Conservation (phyloP, 2,329 filamentous ascomycete genomes). For the Sclerotinia glacialis region DNA sequence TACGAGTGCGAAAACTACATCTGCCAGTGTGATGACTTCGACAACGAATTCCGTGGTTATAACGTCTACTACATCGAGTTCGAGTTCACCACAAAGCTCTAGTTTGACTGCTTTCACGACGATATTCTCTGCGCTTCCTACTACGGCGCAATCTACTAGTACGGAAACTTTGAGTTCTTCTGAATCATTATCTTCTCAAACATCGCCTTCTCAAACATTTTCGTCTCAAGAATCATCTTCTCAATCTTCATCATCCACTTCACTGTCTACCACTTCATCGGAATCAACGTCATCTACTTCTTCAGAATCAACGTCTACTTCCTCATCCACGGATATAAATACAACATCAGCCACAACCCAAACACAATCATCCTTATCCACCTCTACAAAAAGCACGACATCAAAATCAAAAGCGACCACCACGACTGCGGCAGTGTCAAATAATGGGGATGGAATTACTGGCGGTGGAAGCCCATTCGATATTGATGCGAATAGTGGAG, state of each 20-base stretch:
- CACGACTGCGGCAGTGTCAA: background rate
- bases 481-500: conserved; percentile 16
- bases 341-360: background rate
- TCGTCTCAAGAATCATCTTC: background rate
- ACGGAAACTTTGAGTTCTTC: background rate
- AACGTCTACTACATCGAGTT: background rate
- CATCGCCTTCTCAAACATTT: background rate
- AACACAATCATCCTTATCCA: background rate
- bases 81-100: background rate
- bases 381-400: background rate
- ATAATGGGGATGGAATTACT: conserved; percentile 8
- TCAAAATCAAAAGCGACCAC: background rate
- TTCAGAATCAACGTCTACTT: background rate
- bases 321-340: background rate
- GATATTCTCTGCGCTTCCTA: background rate
- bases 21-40: conserved; percentile 18
- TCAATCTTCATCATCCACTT: background rate
- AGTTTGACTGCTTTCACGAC: background rate
- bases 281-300: background rate
- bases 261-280: background rate
- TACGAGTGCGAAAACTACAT: conserved; percentile 21
- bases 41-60: background rate
- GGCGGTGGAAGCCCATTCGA: conserved; percentile 25
- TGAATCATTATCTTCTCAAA: background rate
- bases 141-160: background rate